Percentiles rank a stretch among this genome's conserved stretches.
phyloP scores from a whole-genome alignment of 2,329 filamentous ascomycete species.

The Chrysoporthe deuterocubensis region DNA sequence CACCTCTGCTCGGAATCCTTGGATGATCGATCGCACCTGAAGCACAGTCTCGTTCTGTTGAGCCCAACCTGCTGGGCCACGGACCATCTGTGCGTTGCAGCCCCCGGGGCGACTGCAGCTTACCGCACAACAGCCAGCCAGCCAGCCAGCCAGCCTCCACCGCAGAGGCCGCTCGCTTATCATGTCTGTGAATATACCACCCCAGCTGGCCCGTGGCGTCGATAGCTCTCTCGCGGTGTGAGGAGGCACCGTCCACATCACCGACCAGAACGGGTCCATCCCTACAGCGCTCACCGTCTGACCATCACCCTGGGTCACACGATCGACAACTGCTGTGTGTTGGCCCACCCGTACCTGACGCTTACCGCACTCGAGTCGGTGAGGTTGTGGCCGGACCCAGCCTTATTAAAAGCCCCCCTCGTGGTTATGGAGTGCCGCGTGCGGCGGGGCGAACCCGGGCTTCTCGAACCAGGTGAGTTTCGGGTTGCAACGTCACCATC shows the following conservation, averaged over 20 bases:
- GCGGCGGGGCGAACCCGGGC: slow-evolving; percentile 3
- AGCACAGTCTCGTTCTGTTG: neutral
- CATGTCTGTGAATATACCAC: neutral
- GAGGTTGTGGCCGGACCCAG: slow-evolving; percentile 16
- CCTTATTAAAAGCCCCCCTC: slow-evolving; percentile 13
- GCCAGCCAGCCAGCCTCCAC: neutral
- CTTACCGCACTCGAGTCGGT: slow-evolving; percentile 18
- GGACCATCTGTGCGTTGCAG: neutral
- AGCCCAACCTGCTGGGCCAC: neutral
- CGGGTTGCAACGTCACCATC: slow-evolving; percentile 12
- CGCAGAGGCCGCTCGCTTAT: neutral
- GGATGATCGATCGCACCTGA: neutral
- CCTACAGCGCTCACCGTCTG: neutral
- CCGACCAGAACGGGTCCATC: neutral
- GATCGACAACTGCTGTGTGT: slow-evolving; percentile 13
- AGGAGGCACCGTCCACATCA: neutral
- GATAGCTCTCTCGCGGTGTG: slow-evolving; percentile 4
- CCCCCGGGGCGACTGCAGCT: neutral
- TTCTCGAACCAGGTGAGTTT: slow-evolving; percentile 6
- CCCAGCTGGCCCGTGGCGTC: slow-evolving; percentile 1
- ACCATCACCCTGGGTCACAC: slow-evolving; percentile 20
- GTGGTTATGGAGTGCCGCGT: slow-evolving; percentile 16
- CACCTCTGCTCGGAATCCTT: neutral
- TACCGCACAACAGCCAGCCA: neutral
- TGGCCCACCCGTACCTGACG: slow-evolving; percentile 18